A percentile compares a stretch with the other conserved stretches of the same genome.
phyloP scores from a whole-genome alignment of 306 rosid species.

The Cicer bijugum region DNA sequence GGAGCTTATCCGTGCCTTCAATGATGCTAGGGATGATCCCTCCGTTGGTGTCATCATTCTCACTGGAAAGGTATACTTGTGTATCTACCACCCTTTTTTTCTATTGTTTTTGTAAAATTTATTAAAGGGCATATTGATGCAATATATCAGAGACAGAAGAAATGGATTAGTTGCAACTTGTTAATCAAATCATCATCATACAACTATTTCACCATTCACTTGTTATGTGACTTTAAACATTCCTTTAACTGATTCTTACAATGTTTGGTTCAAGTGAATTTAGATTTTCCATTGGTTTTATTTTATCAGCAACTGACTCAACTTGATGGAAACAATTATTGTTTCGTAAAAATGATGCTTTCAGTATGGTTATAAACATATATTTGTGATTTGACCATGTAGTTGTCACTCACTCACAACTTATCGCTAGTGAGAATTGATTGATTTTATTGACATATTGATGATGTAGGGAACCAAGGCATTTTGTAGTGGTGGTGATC shows the following conservation, averaged over 20 bases:
- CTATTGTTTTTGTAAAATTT: not conserved
- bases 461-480: conserved; percentile 74
- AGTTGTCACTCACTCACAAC: not conserved
- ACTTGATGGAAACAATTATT: conserved; percentile 5
- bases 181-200: conserved; percentile 10
- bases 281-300: not conserved
- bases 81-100: not conserved
- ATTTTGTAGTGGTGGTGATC: conserved; percentile 93
- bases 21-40: conserved; percentile 76
- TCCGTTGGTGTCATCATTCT: conserved; percentile 83
- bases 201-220: not conserved
- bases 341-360: conserved; percentile 20
- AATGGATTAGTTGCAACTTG: not conserved
- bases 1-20: conserved; percentile 80
- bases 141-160: not conserved
- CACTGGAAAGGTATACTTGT: conserved; percentile 65
- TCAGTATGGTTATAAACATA: not conserved
- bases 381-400: conserved; percentile 3
- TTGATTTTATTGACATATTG: conserved; percentile 13
- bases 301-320: conserved; percentile 7
- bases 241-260: not conserved
- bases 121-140: not conserved
- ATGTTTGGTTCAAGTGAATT: conserved; percentile 9
- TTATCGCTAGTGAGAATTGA: not conserved
- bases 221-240: not conserved